Conservation (phyloP, 2,329 filamentous ascomycete species). For the Parafenestella ontariensis region DNA sequence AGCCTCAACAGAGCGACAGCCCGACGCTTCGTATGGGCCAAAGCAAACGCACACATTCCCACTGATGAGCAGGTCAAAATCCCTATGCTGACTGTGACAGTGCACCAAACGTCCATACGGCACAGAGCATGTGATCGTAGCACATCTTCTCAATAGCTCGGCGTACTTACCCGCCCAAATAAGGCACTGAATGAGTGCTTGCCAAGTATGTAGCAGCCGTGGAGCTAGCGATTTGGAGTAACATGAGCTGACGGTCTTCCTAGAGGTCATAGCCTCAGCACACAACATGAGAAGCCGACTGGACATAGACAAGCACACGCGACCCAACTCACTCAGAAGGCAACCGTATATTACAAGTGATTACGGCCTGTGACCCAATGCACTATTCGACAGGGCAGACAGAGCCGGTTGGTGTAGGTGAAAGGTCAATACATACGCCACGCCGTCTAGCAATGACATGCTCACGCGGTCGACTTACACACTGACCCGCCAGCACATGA, state of each 20-base stretch:
- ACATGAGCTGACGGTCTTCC: neutral
- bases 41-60: neutral
- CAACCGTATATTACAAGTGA: neutral
- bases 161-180: neutral
- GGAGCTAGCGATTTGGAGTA: neutral
- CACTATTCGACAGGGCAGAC: neutral
- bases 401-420: neutral
- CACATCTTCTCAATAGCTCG: neutral
- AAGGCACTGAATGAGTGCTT: neutral
- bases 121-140: neutral
- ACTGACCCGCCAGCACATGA: neutral
- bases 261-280: neutral
- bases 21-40: neutral
- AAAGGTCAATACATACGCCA: neutral
- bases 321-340: neutral
- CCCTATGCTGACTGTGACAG: neutral
- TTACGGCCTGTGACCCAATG: neutral
- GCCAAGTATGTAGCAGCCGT: neutral
- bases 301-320: neutral
- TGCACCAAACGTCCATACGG: neutral
- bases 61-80: neutral
- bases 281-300: neutral
- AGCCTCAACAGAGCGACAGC: neutral
- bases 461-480: neutral
- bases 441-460: neutral